Conservation (phyloP, 495 filamentous ascomycete species). For the Xylaria palmicola region DNA sequence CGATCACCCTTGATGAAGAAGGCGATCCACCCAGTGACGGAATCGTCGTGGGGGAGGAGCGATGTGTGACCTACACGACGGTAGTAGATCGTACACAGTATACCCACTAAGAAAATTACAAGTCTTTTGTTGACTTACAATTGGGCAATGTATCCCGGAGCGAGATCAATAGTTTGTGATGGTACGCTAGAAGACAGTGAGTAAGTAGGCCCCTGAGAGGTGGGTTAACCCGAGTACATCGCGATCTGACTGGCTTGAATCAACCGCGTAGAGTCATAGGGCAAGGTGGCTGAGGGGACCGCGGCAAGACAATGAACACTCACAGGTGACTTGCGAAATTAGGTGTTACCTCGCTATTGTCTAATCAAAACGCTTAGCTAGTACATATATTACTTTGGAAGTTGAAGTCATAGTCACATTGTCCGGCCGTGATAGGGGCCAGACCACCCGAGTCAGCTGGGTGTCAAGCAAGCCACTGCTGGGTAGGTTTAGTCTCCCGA, state of each 20-base stretch:
- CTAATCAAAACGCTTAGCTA: neutral
- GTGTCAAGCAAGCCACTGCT: conserved; percentile 1
- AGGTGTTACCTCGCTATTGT: neutral
- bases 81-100: neutral
- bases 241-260: neutral
- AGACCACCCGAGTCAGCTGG: neutral
- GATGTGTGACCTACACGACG: neutral
- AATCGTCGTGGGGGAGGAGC: neutral
- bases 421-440: neutral
- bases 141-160: too few species aligned
- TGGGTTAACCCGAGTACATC: neutral
- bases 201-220: too few species aligned
- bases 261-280: neutral
- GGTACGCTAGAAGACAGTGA: too few species aligned
- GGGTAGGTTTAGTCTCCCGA: neutral
- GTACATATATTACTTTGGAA: neutral
- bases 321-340: conserved; percentile 1
- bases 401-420: neutral
- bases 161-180: too few species aligned
- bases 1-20: neutral
- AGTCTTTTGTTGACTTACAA: too few species aligned
- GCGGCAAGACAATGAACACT: neutral
- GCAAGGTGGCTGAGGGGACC: conserved; percentile 4
- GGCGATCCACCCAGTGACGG: neutral
- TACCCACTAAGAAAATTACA: neutral